Evolutionary conservation across 2,329 filamentous ascomycete species (phyloP).

Genomic region (Bretziella fagacearum): DNA sequence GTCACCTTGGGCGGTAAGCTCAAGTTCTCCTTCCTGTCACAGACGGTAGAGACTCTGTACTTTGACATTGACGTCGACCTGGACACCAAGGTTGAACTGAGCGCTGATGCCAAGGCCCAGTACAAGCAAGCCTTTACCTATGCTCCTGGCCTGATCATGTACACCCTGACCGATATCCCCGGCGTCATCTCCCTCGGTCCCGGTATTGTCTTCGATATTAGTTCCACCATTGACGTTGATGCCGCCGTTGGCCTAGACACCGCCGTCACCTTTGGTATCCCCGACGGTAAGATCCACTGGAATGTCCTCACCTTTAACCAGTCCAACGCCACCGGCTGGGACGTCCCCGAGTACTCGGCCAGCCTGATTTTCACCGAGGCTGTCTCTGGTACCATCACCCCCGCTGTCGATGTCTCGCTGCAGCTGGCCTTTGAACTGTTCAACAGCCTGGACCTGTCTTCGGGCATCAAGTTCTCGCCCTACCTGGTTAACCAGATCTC

Average conservation of each 20-base stretch:
- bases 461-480: slow-evolving; percentile 2
- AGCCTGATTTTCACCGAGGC: slow-evolving; percentile 21
- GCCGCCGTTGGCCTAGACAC: slow-evolving; percentile 22
- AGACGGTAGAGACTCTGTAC: slow-evolving; percentile 19
- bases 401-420: slow-evolving; percentile 16
- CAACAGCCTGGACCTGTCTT: not conserved
- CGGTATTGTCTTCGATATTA: slow-evolving; percentile 23
- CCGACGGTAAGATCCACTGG: slow-evolving; percentile 25
- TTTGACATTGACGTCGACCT: slow-evolving; percentile 28
- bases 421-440: slow-evolving; percentile 25
- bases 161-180: slow-evolving; percentile 24
- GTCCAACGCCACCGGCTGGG: slow-evolving; percentile 22
- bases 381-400: slow-evolving; percentile 21
- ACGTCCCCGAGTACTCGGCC: slow-evolving; percentile 21
- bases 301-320: slow-evolving; percentile 22
- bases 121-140: slow-evolving; percentile 23
- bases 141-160: slow-evolving; percentile 21
- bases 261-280: slow-evolving; percentile 21
- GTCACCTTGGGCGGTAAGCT: slow-evolving; percentile 27
- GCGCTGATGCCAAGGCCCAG: slow-evolving; percentile 21
- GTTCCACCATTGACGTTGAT: slow-evolving; percentile 23
- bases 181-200: slow-evolving; percentile 25
- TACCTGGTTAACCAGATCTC: not conserved
- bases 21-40: slow-evolving; percentile 8
- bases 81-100: slow-evolving; percentile 23